Evolutionary conservation across 345 rosid genomes (phyloP), one percentile per base, ranked within the genome.

Genomic region (Streptanthus diversifolius): DNA sequence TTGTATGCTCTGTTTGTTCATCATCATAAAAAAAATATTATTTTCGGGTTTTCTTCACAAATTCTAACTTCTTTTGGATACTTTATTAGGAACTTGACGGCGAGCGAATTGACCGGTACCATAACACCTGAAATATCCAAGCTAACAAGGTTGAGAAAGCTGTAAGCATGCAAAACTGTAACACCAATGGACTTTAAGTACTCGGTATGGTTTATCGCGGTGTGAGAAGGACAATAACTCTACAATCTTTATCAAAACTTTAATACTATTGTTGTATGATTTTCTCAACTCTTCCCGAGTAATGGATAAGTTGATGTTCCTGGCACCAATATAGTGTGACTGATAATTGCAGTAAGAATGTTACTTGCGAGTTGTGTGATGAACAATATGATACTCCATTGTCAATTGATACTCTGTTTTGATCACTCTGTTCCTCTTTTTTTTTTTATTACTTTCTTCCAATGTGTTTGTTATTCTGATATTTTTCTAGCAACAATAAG

Each of bases 1-100:
- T 40, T 85, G 87, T 85, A 68, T 76, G 84, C 76, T 44, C 18
- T 29, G 10, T 44, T 40, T 33, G 8, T 48, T 49, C 18, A 47
- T 64, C n/a, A 19, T 17, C 7, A n/a, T n/a, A 4, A 27, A 53
- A 18, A 47, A 5, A 1, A 2, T 17, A 25, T 18, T 47, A 9
- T 9, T 35, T 35, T 35, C 3, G 5, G 11, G 6, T 51, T 32
- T 22, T 66, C 24, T 30, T n/a, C 4, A 24, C 19, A 22, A 15
- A 12, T 32, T 39, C 60, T 56, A 15, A 29, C 29, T 22, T 5
- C 14, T 15, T 18, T 15, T 48, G 54, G 51, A 37, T 19, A 59
- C n/a, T 14, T 2, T n/a, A 30, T 14, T 33, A 63, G 78, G 66
- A 78, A 75, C 55, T 62, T 77, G 67, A 54, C 76, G 0, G 76